A percentile compares a stretch with the other conserved stretches of the same genome.
Evolutionary conservation across 345 rosid genomes (phyloP).

Genomic region (Sonneratia alba): DNA sequence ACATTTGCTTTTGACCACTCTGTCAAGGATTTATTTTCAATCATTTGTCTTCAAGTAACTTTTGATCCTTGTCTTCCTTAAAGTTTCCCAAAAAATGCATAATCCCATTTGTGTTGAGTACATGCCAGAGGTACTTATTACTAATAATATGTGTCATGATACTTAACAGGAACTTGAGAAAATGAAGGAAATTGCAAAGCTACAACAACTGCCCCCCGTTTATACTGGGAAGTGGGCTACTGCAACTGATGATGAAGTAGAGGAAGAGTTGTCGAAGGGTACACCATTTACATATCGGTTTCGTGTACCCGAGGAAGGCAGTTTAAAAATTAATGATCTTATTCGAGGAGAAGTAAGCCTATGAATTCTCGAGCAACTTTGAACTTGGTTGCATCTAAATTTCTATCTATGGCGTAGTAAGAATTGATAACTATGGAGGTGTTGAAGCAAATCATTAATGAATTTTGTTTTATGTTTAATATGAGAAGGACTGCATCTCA

Average conservation of each 20-base stretch:
- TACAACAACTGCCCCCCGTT: slow-evolving; percentile 72
- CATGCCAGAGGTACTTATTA: neutral
- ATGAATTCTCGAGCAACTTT: neutral
- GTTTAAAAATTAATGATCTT: slow-evolving; percentile 69
- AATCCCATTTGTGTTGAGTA: neutral
- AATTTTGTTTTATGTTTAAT: neutral
- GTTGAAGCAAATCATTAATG: neutral
- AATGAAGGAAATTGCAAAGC: slow-evolving; percentile 76
- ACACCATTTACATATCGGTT: slow-evolving; percentile 76
- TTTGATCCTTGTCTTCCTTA: neutral
- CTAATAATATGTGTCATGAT: neutral
- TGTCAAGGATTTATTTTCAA: neutral
- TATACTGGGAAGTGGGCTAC: slow-evolving; percentile 84
- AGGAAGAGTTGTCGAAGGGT: slow-evolving; percentile 71
- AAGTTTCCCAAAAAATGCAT: neutral
- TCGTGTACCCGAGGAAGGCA: slow-evolving; percentile 72
- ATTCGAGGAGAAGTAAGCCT: slow-evolving; percentile 77
- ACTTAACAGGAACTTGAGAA: slow-evolving; percentile 69
- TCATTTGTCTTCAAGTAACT: neutral
- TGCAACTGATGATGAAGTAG: slow-evolving; percentile 52
- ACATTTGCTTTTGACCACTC: neutral
- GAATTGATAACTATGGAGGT: neutral
- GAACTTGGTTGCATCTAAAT: neutral
- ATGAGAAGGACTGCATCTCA: slow-evolving; percentile 1
- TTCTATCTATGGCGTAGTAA: neutral